These are phyloP conservation scores for Thelephora ganbajun DNA, from an alignment of 768 basidiomycete genomes.

Conservation along the genomic window DNA sequence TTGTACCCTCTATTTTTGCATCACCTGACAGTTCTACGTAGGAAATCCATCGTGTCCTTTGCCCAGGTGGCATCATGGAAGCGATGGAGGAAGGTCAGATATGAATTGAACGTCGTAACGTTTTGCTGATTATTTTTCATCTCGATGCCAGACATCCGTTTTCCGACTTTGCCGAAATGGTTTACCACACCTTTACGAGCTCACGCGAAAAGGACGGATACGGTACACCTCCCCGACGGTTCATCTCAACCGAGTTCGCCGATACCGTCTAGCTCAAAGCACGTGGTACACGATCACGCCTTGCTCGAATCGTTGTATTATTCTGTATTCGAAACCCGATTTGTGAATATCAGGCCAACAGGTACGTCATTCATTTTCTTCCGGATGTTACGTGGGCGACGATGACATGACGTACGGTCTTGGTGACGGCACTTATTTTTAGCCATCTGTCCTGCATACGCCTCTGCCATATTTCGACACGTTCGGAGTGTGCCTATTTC, in stretches of 20 bases:
- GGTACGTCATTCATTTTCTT: conserved; percentile 23
- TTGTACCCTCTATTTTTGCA: neutral
- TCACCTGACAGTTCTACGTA: conserved; percentile 14
- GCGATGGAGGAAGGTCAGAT: conserved; percentile 62
- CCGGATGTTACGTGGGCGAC: too few relatives aligned
- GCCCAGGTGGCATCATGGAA: conserved; percentile 58
- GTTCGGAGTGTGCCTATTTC: conserved; percentile 46
- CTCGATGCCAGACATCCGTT: conserved; percentile 43
- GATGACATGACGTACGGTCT: neutral
- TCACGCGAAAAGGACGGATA: conserved; percentile 24
- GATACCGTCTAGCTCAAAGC: conserved; percentile 21
- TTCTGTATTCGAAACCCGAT: conserved; percentile 55
- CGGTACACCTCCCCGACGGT: conserved; percentile 36
- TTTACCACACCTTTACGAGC: conserved; percentile 58
- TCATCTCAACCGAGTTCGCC: conserved; percentile 17
- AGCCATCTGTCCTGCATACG: conserved; percentile 58
- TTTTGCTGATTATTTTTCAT: neutral
- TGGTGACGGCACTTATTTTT: neutral
- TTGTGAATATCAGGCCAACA: conserved; percentile 58
- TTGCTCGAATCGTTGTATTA: conserved; percentile 53
- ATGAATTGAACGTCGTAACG: neutral
- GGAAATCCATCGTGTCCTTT: conserved; percentile 62
- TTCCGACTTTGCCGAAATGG: conserved; percentile 66
- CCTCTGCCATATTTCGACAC: conserved; percentile 58
- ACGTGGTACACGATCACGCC: conserved; percentile 48